Evolutionary conservation across 129 eudicot genomes (phyloP).

Genomic region (Rutidosis leptorrhynchoides): DNA sequence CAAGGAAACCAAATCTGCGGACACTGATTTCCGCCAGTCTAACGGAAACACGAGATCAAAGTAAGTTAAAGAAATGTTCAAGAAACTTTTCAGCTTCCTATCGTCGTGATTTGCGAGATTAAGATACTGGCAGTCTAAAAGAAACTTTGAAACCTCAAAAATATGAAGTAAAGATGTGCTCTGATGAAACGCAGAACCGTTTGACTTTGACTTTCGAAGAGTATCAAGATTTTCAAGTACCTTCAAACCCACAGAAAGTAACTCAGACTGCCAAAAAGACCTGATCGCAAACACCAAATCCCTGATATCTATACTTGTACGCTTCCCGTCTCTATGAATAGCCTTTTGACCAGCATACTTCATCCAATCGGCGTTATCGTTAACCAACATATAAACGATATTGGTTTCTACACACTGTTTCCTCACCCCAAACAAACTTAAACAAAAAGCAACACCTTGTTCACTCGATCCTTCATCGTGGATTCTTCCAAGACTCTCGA

Average conservation of each 20-base stretch:
- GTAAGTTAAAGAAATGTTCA: background rate
- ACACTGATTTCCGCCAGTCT: background rate
- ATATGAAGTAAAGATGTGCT: background rate
- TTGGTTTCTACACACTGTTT: too few relatives aligned
- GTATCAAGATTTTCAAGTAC: background rate
- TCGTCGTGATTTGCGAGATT: background rate
- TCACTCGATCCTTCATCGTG: too few relatives aligned
- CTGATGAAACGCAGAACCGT: background rate
- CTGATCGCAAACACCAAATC: background rate
- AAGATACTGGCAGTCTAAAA: background rate
- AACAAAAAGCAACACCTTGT: too few relatives aligned
- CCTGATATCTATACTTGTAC: background rate
- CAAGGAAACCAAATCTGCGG: background rate
- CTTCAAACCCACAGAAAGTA: background rate
- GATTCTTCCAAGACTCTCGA: too few relatives aligned
- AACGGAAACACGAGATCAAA: background rate
- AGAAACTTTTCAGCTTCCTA: background rate
- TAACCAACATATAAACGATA: too few relatives aligned
- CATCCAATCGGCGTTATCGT: too few relatives aligned
- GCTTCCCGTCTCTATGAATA: slow-evolving; percentile 2
- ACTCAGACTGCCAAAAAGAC: background rate
- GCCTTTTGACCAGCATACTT: background rate
- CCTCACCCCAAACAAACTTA: too few relatives aligned
- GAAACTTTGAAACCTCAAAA: slow-evolving; percentile 2
- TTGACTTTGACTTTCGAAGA: background rate